These are phyloP conservation scores for Globisporangium acanthophoron DNA, from an alignment of 352 stramenopile genomes.

Conservation along the genomic window DNA sequence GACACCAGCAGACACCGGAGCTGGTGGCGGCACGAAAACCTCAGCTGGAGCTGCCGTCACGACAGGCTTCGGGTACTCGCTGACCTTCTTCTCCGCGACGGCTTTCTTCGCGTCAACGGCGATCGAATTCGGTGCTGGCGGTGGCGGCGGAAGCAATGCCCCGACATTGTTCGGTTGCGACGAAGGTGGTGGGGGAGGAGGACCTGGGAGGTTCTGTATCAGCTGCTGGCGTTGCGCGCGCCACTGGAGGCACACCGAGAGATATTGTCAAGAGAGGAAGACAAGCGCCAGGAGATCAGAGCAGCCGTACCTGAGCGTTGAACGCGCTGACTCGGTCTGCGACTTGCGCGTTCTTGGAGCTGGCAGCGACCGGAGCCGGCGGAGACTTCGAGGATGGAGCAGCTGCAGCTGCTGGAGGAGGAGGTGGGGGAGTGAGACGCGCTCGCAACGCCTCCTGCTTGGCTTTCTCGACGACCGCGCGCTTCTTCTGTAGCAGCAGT, in stretches of 20 bases:
- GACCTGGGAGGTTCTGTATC: slow-evolving; percentile 15
- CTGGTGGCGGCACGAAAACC: slow-evolving; percentile 4
- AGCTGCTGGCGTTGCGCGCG: slow-evolving; percentile 37
- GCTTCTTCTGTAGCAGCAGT: slow-evolving; percentile 19
- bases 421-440: background rate
- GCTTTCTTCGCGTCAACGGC: slow-evolving; percentile 6
- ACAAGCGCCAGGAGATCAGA: background rate
- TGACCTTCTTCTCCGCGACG: background rate
- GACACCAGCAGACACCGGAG: background rate
- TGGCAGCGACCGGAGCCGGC: background rate
- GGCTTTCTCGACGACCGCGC: slow-evolving; percentile 16
- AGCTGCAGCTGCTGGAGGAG: background rate
- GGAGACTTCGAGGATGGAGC: no score
- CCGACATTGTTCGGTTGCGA: background rate
- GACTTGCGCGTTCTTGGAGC: slow-evolving; percentile 3
- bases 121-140: slow-evolving; percentile 7
- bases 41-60: background rate
- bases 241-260: slow-evolving; percentile 20
- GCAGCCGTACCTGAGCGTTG: slow-evolving; percentile 35
- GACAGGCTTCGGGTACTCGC: slow-evolving; percentile 14
- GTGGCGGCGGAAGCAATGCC: slow-evolving; percentile 5
- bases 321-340: slow-evolving; percentile 47
- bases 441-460: slow-evolving; percentile 9
- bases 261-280: background rate
- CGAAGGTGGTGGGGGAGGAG: slow-evolving; percentile 10